Base-by-base conservation (phyloP, 164 flowering plant species). In the Kalanchoe fedtschenkoi region DNA sequence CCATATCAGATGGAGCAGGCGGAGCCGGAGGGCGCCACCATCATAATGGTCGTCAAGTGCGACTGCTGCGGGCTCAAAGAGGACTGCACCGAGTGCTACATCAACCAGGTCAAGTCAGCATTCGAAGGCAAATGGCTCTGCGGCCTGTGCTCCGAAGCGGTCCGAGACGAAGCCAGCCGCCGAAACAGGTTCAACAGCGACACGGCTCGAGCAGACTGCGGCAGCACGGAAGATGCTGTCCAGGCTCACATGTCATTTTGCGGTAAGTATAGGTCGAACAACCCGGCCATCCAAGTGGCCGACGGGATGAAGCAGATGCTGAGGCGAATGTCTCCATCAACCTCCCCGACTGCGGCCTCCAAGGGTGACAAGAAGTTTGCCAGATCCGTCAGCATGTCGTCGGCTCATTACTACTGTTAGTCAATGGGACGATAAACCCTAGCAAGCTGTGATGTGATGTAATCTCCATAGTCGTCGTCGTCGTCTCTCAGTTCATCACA, bases 11-110 rank as follows among this genome's bases (percentile, higher is more conserved):
- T 51, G 56, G 56, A 51, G 32, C 56, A 51, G 14, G 30, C n/a
- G n/a, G n/a, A n/a, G n/a, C n/a, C n/a, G n/a, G n/a, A n/a, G n/a
- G n/a, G n/a, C n/a, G n/a, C 32, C 32, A 17, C 56, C 32, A 51
- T 51, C 32, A 51, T 51, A 30, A 4, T 44, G 21, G 26, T 51
- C 22, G 47, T 29, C 42, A 44, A 58, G 28, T 91, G 97, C 46
- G 97, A 88, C 76, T 91, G 97, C 46, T 91, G 97, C 66, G 97
- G 88, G 6, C 65, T 91, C 70, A 82, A 80, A 60, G 97, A 91
- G 53, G 97, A 91, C 30, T 91, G 97, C 72, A 91, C 97, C 21
- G 82, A 80, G 63, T 85, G 81, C 19, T 91, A 91, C 72, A 91
- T 91, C 22, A 72, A 63, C 26, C 74, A 75, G 34, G 88, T 91